Conservation (phyloP, 2,329 filamentous ascomycete genomes). For the Colletotrichum sp. region DNA sequence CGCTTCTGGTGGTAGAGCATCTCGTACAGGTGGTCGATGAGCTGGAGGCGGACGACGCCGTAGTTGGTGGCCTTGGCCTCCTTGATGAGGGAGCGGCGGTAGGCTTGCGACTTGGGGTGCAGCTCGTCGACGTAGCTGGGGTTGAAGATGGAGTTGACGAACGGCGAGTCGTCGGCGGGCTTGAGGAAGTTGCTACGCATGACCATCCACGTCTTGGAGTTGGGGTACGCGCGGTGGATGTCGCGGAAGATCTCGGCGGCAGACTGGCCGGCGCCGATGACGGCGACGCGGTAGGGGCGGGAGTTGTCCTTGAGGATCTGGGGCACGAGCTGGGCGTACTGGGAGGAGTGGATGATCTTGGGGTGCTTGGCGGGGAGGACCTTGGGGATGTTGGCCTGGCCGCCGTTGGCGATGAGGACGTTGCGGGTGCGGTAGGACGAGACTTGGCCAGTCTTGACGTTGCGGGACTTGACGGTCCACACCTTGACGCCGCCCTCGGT, state of each 20-base stretch:
- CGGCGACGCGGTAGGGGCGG: constrained; percentile 74
- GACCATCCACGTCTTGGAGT: constrained; percentile 76
- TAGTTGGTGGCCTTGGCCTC: constrained; percentile 91
- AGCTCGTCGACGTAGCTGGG: constrained; percentile 81
- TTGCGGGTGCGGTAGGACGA: constrained; percentile 65
- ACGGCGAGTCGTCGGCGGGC: constrained; percentile 94
- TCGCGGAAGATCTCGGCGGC: constrained; percentile 96
- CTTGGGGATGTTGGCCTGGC: constrained; percentile 72
- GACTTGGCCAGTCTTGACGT: constrained; percentile 60
- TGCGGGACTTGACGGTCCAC: constrained; percentile 72
- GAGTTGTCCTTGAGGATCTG: constrained; percentile 61
- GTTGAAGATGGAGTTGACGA: constrained; percentile 95
- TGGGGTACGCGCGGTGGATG: constrained; percentile 81
- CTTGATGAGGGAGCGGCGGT: constrained; percentile 65
- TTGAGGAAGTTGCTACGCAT: constrained; percentile 84
- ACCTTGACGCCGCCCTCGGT: constrained; percentile 57
- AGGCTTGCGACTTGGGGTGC: constrained; percentile 68
- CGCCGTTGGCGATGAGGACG: constrained; percentile 65
- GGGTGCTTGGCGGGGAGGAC: constrained; percentile 73
- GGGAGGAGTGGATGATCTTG: constrained; percentile 85
- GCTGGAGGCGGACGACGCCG: constrained; percentile 86
- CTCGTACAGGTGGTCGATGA: constrained; percentile 89
- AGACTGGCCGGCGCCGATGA: constrained; percentile 89
- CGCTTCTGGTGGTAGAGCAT: constrained; percentile 86
- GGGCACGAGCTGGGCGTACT: constrained; percentile 73